phyloP scores from a whole-genome alignment of 2,329 filamentous ascomycete genomes.

The Pleochaeta shiraiana region DNA sequence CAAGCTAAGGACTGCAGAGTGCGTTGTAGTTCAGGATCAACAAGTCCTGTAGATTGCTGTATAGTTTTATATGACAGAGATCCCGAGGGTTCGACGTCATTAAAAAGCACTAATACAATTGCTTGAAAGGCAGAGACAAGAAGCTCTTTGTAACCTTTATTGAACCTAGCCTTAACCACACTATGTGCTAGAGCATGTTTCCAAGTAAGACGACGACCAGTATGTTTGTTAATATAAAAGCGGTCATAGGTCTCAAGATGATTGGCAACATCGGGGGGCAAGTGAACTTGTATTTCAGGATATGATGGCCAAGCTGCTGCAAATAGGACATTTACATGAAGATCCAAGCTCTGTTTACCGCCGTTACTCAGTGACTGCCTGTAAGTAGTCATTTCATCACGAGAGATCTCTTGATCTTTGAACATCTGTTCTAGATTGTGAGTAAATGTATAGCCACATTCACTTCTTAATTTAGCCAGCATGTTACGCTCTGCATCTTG shows the following conservation, averaged over 20 bases:
- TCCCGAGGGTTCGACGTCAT: conserved; percentile 35
- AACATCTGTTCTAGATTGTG: conserved; percentile 99
- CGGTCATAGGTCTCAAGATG: conserved; percentile 62
- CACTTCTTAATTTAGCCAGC: conserved; percentile 73
- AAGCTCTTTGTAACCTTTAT: conserved; percentile 65
- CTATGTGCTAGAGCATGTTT: conserved; percentile 88
- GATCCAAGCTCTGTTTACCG: conserved; percentile 38
- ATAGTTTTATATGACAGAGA: conserved; percentile 53
- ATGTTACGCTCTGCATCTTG: conserved; percentile 93
- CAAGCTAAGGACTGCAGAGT: conserved; percentile 92
- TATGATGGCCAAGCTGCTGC: conserved; percentile 87
- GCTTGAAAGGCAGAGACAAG: conserved; percentile 86
- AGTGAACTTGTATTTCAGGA: conserved; percentile 45
- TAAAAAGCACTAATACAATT: conserved; percentile 77
- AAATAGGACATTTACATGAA: conserved; percentile 79
- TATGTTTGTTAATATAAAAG: conserved; percentile 81
- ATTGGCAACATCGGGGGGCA: conserved; percentile 54
- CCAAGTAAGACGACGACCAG: conserved; percentile 69
- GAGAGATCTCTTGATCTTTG: conserved; percentile 84
- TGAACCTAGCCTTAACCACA: conserved; percentile 60
- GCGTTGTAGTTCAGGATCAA: conserved; percentile 58
- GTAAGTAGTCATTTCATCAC: conserved; percentile 84
- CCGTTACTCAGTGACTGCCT: conserved; percentile 35
- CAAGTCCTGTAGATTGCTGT: conserved; percentile 48
- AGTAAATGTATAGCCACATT: conserved; percentile 87